Percentiles rank a stretch among this genome's conserved stretches.
phyloP scores from a whole-genome alignment of 805 yeast species.

The Saccharomycopsis fibuligera region DNA sequence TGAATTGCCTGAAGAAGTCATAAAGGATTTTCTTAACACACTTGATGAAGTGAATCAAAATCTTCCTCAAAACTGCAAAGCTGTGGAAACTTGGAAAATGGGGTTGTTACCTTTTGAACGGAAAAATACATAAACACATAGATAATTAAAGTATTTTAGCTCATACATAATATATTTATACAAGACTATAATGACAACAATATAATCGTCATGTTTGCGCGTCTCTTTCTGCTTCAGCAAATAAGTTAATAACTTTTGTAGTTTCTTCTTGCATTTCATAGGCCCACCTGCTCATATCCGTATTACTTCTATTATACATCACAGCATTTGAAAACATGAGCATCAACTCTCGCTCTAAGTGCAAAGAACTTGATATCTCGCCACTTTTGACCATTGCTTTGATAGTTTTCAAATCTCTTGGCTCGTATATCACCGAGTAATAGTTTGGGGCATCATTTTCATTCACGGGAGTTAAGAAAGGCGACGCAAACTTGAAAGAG shows the following conservation, averaged over 20 bases:
- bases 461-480: constrained; percentile 65
- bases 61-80: constrained; percentile 30
- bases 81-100: constrained; percentile 25
- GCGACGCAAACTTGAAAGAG: constrained; percentile 67
- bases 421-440: constrained; percentile 50
- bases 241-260: constrained; percentile 47
- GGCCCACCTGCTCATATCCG: constrained; percentile 57
- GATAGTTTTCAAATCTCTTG: constrained; percentile 64
- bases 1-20: constrained; percentile 29
- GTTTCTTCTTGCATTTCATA: constrained; percentile 67
- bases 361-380: constrained; percentile 39
- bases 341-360: constrained; percentile 62
- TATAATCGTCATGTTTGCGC: constrained; percentile 4
- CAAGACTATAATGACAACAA: too few species aligned
- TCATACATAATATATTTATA: too few species aligned
- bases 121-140: not conserved
- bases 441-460: constrained; percentile 66
- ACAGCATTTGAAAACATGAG: constrained; percentile 80
- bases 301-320: constrained; percentile 67
- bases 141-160: not conserved
- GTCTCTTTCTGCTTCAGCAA: constrained; percentile 45
- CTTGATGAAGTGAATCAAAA: constrained; percentile 27
- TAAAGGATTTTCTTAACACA: constrained; percentile 26
- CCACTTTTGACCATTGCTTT: constrained; percentile 52
- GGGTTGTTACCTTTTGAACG: constrained; percentile 17